Conservation (phyloP, 371 early-diverging fungal species). For the Mucor mucedo region DNA sequence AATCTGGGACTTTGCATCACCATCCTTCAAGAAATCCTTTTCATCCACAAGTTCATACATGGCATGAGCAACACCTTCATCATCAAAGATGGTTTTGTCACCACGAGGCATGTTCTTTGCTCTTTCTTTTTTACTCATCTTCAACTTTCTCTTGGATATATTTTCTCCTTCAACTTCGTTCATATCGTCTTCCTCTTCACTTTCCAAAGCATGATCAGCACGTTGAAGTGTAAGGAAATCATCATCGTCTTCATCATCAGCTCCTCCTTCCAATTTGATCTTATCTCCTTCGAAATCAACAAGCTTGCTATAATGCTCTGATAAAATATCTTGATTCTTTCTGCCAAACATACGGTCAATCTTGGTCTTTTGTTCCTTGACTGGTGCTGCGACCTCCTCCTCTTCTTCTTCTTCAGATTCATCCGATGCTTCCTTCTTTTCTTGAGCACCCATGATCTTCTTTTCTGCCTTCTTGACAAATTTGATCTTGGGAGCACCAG, state of each 20-base stretch:
- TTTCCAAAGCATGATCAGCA: constrained; percentile 69
- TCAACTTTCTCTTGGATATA: constrained; percentile 73
- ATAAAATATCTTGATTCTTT: constrained; percentile 89
- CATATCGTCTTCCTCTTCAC: constrained; percentile 40
- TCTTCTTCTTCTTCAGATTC: constrained; percentile 47
- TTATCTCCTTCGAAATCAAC: constrained; percentile 68
- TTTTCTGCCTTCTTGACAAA: constrained; percentile 68
- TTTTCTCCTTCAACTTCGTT: constrained; percentile 27
- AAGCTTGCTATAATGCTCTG: constrained; percentile 88
- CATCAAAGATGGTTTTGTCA: constrained; percentile 87
- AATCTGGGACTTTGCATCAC: constrained; percentile 68
- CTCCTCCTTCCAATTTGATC: constrained; percentile 37
- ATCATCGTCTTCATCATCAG: constrained; percentile 58
- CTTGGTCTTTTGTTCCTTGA: constrained; percentile 65
- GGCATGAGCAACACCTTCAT: constrained; percentile 86
- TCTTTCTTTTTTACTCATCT: constrained; percentile 74
- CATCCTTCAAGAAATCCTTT: constrained; percentile 76
- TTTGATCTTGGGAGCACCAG: constrained; percentile 93
- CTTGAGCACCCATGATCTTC: constrained; percentile 36
- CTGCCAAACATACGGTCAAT: constrained; percentile 91
- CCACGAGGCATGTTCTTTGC: constrained; percentile 71
- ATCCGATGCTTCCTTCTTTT: constrained; percentile 37
- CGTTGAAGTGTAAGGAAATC: constrained; percentile 87
- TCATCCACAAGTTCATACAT: constrained; percentile 82
- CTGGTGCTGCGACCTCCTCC: constrained; percentile 45